Base-by-base conservation (phyloP, 257 asterid genomes). In the Linaria vulgaris region DNA sequence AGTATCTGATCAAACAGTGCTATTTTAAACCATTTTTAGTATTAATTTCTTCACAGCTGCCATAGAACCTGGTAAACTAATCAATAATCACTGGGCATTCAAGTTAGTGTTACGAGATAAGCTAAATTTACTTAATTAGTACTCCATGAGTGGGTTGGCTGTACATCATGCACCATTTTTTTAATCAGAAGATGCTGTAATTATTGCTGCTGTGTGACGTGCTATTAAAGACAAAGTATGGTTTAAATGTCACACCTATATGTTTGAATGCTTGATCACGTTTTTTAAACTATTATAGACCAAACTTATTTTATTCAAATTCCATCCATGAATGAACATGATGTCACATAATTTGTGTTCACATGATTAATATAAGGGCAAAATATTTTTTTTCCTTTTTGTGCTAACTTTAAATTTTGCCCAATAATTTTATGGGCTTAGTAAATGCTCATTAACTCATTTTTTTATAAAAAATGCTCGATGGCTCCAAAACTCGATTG, bases 121-220 rank as follows among this genome's bases (percentile, higher is more conserved):
- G 64, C 59, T 61, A 54, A 46, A 6, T 46, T 50, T n/a, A n/a
- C n/a, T n/a, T 64, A 62, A 78, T 69, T 63, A 53, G 54, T 60
- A 47, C 49, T 64, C 66, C 61, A 75, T 64, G 68, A 79, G 82
- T 80, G 87, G 76, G 47, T 72, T 63, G 53, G 66, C 24, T 58
- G 21, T 48, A 37, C 56, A 59, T 72, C 47, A 69, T 56, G 69
- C 56, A 34, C 50, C 65, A 44, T 62, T 12, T 75, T 69, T 66
- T 77, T 71, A 67, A 75, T 79, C 56, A 56, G 38, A 59, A 73
- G 81, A 81, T 77, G 81, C 76, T 63, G 49, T 57, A 76, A 69
- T 69, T 48, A 73, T 74, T 69, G 72, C 54, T 24, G 41, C 41
- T 51, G 49, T 13, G 52, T 68, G 76, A 68, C 80, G 73, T 76